phyloP scores from a whole-genome alignment of 148 eudicot species.

The Chenopodium formosanum region DNA sequence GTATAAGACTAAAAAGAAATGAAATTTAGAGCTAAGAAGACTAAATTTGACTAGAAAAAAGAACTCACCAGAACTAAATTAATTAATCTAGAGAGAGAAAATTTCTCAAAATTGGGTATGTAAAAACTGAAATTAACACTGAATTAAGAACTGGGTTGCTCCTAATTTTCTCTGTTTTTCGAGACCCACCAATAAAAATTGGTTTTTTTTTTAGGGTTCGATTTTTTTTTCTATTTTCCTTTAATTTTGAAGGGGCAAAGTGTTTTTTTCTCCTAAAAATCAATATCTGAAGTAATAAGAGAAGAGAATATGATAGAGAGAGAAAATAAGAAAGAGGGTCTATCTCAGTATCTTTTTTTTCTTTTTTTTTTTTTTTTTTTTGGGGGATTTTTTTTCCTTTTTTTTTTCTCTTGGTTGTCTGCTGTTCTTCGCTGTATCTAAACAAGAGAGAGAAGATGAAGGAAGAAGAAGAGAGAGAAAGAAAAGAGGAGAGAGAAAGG shows the following conservation, averaged over 20 bases:
- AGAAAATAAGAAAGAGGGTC: not conserved
- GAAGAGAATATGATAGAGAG: constrained; percentile 6
- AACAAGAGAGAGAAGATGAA: constrained; percentile 40
- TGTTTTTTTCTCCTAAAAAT: constrained; percentile 14
- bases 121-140: constrained; percentile 21
- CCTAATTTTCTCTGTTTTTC: not conserved
- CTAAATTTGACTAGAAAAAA: constrained; percentile 23
- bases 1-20: not conserved
- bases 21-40: constrained; percentile 17
- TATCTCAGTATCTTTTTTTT: constrained; percentile 20
- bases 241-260: not conserved
- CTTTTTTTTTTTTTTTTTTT: not conserved
- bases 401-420: constrained; percentile 23
- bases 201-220: constrained; percentile 23
- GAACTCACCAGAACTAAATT: constrained; percentile 29
- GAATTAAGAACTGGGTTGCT: constrained; percentile 13
- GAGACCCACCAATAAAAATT: constrained; percentile 31
- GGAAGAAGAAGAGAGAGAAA: constrained; percentile 20
- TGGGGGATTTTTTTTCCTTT: not conserved
- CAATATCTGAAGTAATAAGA: constrained; percentile 20
- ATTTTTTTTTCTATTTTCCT: not conserved
- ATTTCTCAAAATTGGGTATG: constrained; percentile 22
- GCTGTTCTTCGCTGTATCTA: constrained; percentile 50
- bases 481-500: constrained; percentile 23
- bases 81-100: constrained; percentile 8